Conservation (phyloP, 108 stramenopile genomes). For the Hondaea fermentalgiana region DNA sequence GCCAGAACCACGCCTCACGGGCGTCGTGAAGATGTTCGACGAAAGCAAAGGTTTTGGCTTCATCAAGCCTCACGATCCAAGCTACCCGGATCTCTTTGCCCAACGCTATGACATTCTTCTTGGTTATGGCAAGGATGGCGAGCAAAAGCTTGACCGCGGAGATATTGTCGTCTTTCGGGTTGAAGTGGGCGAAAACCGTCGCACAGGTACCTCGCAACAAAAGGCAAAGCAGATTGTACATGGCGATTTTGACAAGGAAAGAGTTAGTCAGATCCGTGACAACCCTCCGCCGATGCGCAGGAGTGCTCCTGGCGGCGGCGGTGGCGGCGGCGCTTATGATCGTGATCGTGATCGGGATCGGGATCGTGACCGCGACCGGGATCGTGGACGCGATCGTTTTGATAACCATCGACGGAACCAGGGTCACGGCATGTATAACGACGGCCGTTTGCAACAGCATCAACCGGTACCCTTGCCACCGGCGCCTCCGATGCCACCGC, state of each 20-base stretch:
- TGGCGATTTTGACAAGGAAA: background rate
- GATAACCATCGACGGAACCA: too few relatives aligned
- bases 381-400: too few relatives aligned
- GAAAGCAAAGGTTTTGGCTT: slow-evolving; percentile 4
- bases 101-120: background rate
- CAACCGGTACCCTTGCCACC: too few relatives aligned
- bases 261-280: background rate
- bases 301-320: too few relatives aligned
- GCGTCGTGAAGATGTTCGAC: slow-evolving; percentile 1
- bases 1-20: background rate
- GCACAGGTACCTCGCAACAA: background rate
- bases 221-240: slow-evolving; percentile 1
- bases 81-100: background rate
- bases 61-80: background rate
- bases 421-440: too few relatives aligned
- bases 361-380: too few relatives aligned
- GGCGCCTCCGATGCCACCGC: too few relatives aligned
- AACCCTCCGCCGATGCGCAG: background rate
- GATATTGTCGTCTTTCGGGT: background rate
- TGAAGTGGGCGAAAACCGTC: background rate
- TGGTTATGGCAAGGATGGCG: background rate
- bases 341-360: too few relatives aligned
- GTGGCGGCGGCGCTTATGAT: too few relatives aligned
- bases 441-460: too few relatives aligned
- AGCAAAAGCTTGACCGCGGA: background rate